Conservation (phyloP, 2,329 filamentous ascomycete genomes). For the Epichloe brachyelytri region DNA sequence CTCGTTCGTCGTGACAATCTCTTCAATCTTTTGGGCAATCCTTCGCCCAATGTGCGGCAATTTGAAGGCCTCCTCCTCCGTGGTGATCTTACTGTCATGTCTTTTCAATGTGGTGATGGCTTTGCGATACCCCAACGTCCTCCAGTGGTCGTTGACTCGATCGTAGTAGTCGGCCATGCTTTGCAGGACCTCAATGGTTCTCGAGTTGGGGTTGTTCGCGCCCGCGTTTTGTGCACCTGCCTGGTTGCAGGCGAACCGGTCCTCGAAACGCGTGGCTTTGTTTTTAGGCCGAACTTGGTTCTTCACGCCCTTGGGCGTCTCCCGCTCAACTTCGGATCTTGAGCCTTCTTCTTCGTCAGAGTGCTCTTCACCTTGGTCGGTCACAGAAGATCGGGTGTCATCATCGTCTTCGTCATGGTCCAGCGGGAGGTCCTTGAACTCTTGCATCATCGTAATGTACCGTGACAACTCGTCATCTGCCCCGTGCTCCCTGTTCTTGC, state of each 20-base stretch:
- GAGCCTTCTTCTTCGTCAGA: conserved; percentile 1
- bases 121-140: conserved; percentile 61
- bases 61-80: conserved; percentile 52
- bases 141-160: conserved; percentile 64
- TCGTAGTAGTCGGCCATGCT: conserved; percentile 71
- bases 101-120: conserved; percentile 61
- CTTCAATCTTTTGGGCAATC: conserved; percentile 76
- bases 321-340: background rate
- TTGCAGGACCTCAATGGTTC: conserved; percentile 64
- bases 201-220: conserved; percentile 53
- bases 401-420: conserved; percentile 37
- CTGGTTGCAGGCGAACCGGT: conserved; percentile 41
- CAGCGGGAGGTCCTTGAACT: conserved; percentile 45
- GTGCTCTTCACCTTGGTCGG: conserved; percentile 1
- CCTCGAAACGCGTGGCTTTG: conserved; percentile 27
- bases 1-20: conserved; percentile 64
- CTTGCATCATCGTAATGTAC: conserved; percentile 49
- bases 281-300: background rate
- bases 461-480: conserved; percentile 49
- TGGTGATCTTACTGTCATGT: conserved; percentile 50
- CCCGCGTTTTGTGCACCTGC: conserved; percentile 33
- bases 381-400: conserved; percentile 11
- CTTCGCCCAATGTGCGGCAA: conserved; percentile 59
- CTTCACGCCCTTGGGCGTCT: background rate
- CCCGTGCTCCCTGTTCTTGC: background rate